Conservation (phyloP, 2,329 filamentous ascomycete species). For the Microthyrium microscopicum region DNA sequence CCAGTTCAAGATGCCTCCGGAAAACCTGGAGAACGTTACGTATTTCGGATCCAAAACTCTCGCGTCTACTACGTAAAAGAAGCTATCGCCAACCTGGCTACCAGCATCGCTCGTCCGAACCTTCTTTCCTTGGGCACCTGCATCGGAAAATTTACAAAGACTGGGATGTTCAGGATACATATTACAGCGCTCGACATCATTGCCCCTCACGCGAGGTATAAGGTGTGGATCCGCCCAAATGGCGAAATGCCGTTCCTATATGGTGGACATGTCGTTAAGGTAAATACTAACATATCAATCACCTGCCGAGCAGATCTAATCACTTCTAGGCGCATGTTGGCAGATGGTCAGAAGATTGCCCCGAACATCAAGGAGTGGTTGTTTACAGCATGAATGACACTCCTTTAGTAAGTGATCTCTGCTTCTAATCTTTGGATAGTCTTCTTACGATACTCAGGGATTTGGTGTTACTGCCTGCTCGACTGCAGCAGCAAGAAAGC, state of each 20-base stretch:
- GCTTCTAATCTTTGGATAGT: slow-evolving; percentile 3
- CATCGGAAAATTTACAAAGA: slow-evolving; percentile 90
- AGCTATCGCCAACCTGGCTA: slow-evolving; percentile 80
- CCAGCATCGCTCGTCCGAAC: slow-evolving; percentile 63
- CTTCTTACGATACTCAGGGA: slow-evolving; percentile 35
- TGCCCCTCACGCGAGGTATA: slow-evolving; percentile 81
- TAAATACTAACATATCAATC: too few species aligned
- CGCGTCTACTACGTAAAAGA: slow-evolving; percentile 87
- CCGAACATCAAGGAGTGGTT: slow-evolving; percentile 81
- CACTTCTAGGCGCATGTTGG: slow-evolving; percentile 67
- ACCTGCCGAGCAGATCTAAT: too few species aligned
- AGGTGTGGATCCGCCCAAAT: slow-evolving; percentile 93
- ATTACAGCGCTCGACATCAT: slow-evolving; percentile 84
- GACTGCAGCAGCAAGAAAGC: slow-evolving; percentile 62
- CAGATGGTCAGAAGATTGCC: slow-evolving; percentile 77
- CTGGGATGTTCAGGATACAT: slow-evolving; percentile 86
- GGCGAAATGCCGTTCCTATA: slow-evolving; percentile 97
- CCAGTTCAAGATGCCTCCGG: slow-evolving; percentile 21
- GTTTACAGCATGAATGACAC: slow-evolving; percentile 87
- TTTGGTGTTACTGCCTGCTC: slow-evolving; percentile 86
- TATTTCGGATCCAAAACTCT: slow-evolving; percentile 44
- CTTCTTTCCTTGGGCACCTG: slow-evolving; percentile 81
- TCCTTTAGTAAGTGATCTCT: slow-evolving; percentile 36
- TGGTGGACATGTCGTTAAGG: slow-evolving; percentile 77
- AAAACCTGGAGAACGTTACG: slow-evolving; percentile 81